Evolutionary conservation across 768 basidiomycete genomes (phyloP).

Genomic region (Phlebiopsis flavidoalba): DNA sequence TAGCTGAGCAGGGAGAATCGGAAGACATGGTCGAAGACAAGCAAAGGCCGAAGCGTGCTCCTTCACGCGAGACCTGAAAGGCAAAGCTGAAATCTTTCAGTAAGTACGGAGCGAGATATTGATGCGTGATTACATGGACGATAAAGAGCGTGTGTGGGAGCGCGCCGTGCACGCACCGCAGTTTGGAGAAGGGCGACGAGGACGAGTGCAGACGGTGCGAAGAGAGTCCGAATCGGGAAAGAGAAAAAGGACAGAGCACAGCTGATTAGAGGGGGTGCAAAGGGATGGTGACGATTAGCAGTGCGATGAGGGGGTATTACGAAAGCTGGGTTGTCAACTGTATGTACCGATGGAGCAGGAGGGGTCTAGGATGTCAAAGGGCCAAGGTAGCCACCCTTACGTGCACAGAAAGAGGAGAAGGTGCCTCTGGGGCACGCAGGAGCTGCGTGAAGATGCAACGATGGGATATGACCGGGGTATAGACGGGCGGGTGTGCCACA

Average conservation of each 20-base stretch:
- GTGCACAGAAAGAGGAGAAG: not conserved
- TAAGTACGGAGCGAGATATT: not conserved
- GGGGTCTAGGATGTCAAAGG: not conserved
- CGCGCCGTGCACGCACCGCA: not conserved
- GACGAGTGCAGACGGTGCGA: not conserved
- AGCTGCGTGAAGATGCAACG: not conserved
- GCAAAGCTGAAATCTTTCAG: not conserved
- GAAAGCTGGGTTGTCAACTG: not conserved
- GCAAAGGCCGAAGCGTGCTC: no score
- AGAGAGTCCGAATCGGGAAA: not conserved
- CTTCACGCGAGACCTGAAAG: not conserved
- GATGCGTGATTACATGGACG: not conserved
- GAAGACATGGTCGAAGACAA: not conserved
- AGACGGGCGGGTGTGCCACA: constrained; percentile 13
- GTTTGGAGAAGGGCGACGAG: not conserved
- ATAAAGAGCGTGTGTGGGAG: not conserved
- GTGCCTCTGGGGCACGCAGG: not conserved
- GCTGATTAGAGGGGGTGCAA: not conserved
- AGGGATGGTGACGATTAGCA: constrained; percentile 5
- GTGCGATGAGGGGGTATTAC: constrained; percentile 1
- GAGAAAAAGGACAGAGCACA: not conserved
- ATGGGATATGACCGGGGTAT: constrained; percentile 10
- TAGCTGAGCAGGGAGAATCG: not conserved
- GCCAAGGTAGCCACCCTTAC: not conserved
- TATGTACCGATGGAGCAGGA: not conserved